Percentiles rank a stretch among this genome's conserved stretches.
phyloP scores from a whole-genome alignment of 495 filamentous ascomycete species.

The Darksidea phi region DNA sequence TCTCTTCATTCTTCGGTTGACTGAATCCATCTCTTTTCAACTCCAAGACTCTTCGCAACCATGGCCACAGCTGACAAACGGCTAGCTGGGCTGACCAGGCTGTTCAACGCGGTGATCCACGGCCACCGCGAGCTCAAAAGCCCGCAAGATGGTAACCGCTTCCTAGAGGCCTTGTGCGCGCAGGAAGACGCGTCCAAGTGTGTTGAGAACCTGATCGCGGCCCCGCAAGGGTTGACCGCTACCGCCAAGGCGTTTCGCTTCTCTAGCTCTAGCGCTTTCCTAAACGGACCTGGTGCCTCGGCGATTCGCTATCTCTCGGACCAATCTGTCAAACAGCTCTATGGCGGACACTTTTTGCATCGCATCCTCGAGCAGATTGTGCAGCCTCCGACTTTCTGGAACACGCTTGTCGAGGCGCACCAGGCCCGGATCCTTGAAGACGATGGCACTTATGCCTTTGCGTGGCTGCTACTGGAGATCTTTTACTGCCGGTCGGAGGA shows the following conservation, averaged over 20 bases:
- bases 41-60: neutral
- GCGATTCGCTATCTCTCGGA: slow-evolving; percentile 38
- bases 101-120: slow-evolving; percentile 16
- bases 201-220: slow-evolving; percentile 57
- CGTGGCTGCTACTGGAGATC: slow-evolving; percentile 61
- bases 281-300: slow-evolving; percentile 44
- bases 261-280: slow-evolving; percentile 51
- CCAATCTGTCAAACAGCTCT: slow-evolving; percentile 51
- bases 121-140: slow-evolving; percentile 28
- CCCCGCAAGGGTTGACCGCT: slow-evolving; percentile 48
- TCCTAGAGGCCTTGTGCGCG: slow-evolving; percentile 59
- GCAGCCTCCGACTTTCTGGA: slow-evolving; percentile 63
- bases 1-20: neutral
- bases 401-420: slow-evolving; percentile 52
- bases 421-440: slow-evolving; percentile 42
- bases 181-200: slow-evolving; percentile 52
- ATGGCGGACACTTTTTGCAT: slow-evolving; percentile 55
- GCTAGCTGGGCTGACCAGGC: slow-evolving; percentile 17
- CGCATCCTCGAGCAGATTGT: slow-evolving; percentile 54
- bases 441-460: slow-evolving; percentile 50
- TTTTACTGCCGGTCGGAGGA: slow-evolving; percentile 46
- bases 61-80: slow-evolving; percentile 7
- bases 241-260: slow-evolving; percentile 53
- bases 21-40: neutral
- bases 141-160: slow-evolving; percentile 51